phyloP scores from a whole-genome alignment of 805 yeast species.

The Candida pini region DNA sequence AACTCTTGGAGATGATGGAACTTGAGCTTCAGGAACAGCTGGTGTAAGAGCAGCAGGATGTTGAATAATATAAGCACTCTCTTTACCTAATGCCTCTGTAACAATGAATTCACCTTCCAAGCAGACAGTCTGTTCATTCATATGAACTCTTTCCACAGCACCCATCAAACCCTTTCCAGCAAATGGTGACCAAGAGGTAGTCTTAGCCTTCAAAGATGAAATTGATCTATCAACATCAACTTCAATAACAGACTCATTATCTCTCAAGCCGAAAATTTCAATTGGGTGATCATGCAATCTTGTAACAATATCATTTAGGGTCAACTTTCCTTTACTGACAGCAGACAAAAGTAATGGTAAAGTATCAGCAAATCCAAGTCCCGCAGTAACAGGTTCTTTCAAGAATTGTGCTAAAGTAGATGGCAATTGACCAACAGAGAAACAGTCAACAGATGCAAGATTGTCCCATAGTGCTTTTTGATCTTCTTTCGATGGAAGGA shows the following conservation, averaged over 20 bases:
- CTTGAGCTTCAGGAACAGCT: slow-evolving; percentile 26
- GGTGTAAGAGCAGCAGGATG: slow-evolving; percentile 32
- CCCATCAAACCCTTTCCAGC: slow-evolving; percentile 56
- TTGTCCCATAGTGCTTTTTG: slow-evolving; percentile 79
- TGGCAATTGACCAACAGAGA: slow-evolving; percentile 81
- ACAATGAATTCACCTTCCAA: slow-evolving; percentile 75
- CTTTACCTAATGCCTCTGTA: slow-evolving; percentile 56
- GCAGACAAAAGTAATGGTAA: slow-evolving; percentile 80
- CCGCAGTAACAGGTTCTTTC: slow-evolving; percentile 58
- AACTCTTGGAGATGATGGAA: slow-evolving; percentile 28
- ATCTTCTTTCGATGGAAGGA: slow-evolving; percentile 76
- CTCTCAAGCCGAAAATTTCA: slow-evolving; percentile 75
- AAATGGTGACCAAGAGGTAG: slow-evolving; percentile 50
- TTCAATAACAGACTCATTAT: slow-evolving; percentile 74
- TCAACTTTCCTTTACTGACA: slow-evolving; percentile 64
- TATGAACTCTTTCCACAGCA: slow-evolving; percentile 81
- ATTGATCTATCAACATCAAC: slow-evolving; percentile 71
- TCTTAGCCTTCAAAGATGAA: slow-evolving; percentile 34
- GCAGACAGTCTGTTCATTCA: slow-evolving; percentile 73
- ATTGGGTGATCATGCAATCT: slow-evolving; percentile 81
- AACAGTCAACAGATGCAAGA: slow-evolving; percentile 70
- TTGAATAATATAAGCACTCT: slow-evolving; percentile 41
- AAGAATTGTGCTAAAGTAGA: slow-evolving; percentile 61
- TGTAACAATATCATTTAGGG: slow-evolving; percentile 63
- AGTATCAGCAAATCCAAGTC: slow-evolving; percentile 74